Percentiles rank a stretch among this genome's conserved stretches.
Evolutionary conservation across 2,329 filamentous ascomycete genomes (phyloP).

Genomic region (Claviceps monticola): DNA sequence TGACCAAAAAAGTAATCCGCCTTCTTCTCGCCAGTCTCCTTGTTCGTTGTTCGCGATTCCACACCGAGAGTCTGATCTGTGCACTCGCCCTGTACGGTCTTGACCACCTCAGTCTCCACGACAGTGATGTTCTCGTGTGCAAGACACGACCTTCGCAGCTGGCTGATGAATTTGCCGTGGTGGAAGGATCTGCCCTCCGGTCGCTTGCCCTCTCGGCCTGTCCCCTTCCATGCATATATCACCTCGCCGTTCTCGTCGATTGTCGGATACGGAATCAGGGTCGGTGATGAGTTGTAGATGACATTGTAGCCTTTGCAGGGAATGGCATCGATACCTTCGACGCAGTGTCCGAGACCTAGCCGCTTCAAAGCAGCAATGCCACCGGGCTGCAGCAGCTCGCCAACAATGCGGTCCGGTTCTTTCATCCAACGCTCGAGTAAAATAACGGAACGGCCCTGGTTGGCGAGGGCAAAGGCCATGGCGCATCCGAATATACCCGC

Average conservation of each 20-base stretch:
- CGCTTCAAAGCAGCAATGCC: slow-evolving; percentile 69
- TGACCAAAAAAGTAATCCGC: slow-evolving; percentile 74
- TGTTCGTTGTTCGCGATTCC: slow-evolving; percentile 52
- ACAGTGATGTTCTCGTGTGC: slow-evolving; percentile 73
- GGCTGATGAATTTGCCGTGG: slow-evolving; percentile 83
- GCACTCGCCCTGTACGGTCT: slow-evolving; percentile 56
- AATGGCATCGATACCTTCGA: slow-evolving; percentile 81
- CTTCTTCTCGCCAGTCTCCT: slow-evolving; percentile 38
- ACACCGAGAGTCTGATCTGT: slow-evolving; percentile 70
- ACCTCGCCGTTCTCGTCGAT: slow-evolving; percentile 35
- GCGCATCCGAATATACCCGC: slow-evolving; percentile 85
- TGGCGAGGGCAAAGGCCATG: slow-evolving; percentile 67
- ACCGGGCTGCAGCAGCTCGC: slow-evolving; percentile 87
- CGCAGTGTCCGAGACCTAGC: slow-evolving; percentile 65
- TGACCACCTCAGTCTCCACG: slow-evolving; percentile 75
- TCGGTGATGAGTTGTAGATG: slow-evolving; percentile 61
- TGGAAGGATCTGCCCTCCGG: slow-evolving; percentile 72
- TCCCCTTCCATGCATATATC: slow-evolving; percentile 20
- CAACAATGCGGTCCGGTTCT: slow-evolving; percentile 90
- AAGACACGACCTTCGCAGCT: slow-evolving; percentile 62
- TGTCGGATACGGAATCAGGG: slow-evolving; percentile 66
- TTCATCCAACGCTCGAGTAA: slow-evolving; percentile 80
- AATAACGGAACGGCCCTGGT: slow-evolving; percentile 82
- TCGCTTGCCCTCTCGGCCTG: slow-evolving; percentile 24
- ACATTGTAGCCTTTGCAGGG: slow-evolving; percentile 78